Conservation (phyloP, 2,329 filamentous ascomycete species). For the Ceratocystis lukuohia region DNA sequence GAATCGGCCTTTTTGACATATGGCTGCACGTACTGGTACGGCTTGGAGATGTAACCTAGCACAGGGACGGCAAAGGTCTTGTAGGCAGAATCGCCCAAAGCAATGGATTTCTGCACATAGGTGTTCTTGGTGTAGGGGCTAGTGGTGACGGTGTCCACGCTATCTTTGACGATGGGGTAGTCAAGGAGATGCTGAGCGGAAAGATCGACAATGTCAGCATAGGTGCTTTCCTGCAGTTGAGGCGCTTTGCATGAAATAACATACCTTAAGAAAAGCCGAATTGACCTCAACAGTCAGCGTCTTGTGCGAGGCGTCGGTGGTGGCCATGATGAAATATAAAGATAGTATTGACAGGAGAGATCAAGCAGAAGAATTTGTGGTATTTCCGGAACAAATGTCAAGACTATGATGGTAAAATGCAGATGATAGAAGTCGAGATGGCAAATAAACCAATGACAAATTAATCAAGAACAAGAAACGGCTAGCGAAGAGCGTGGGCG, state of each 20-base stretch:
- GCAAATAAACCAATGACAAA: background rate
- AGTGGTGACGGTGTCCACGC: constrained; percentile 34
- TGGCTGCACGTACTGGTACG: constrained; percentile 69
- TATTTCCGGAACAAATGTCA: background rate
- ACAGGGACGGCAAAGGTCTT: constrained; percentile 63
- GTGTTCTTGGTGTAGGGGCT: constrained; percentile 67
- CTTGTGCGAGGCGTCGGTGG: constrained; percentile 23
- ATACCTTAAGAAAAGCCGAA: constrained; percentile 40
- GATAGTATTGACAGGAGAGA: background rate
- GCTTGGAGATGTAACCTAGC: constrained; percentile 53
- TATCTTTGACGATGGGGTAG: constrained; percentile 72
- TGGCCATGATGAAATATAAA: constrained; percentile 26
- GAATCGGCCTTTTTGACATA: constrained; percentile 74
- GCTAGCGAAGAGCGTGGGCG: background rate
- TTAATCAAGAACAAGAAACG: background rate
- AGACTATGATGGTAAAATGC: background rate
- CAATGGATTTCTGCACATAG: constrained; percentile 69
- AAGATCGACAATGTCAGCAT: background rate
- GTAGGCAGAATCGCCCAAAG: constrained; percentile 62
- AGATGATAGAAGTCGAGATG: background rate
- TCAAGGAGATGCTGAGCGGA: constrained; percentile 58
- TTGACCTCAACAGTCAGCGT: constrained; percentile 23
- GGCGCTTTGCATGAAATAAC: constrained; percentile 15
- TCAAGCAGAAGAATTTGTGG: background rate
- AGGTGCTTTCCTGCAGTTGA: background rate